These are phyloP conservation scores for Phytophthora pinifolia DNA, from an alignment of 352 stramenopile species.

Conservation along the genomic window DNA sequence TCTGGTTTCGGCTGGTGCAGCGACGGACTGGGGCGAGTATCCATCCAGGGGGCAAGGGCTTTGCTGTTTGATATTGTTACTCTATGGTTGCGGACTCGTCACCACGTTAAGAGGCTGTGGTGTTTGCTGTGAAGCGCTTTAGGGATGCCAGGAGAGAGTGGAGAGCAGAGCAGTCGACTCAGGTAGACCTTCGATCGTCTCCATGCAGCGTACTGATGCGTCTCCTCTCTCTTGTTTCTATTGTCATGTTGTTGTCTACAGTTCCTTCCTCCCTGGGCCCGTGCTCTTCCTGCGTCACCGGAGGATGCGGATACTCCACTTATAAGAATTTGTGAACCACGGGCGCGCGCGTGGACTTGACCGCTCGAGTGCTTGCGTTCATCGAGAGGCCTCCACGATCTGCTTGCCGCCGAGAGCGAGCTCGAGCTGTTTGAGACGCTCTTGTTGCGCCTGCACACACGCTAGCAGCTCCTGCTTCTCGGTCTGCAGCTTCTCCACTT, in stretches of 20 bases:
- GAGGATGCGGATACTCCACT: constrained; percentile 27
- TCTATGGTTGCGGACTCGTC: constrained; percentile 21
- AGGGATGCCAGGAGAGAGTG: constrained; percentile 20
- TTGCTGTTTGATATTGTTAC: constrained; percentile 29
- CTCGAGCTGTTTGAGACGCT: constrained; percentile 54
- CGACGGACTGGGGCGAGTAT: constrained; percentile 10
- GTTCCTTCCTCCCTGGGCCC: constrained; percentile 12
- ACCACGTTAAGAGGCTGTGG: constrained; percentile 17
- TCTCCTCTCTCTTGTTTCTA: constrained; percentile 35
- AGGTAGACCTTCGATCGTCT: constrained; percentile 35
- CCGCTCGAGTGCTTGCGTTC: constrained; percentile 30
- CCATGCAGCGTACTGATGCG: constrained; percentile 25
- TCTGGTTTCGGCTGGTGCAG: constrained; percentile 1
- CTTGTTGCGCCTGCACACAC: constrained; percentile 37
- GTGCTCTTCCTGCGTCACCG: constrained; percentile 28
- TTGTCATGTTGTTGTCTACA: constrained; percentile 31
- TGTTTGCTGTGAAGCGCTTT: constrained; percentile 29
- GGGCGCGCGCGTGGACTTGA: constrained; percentile 10
- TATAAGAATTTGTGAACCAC: constrained; percentile 21
- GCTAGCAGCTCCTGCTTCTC: constrained; percentile 50
- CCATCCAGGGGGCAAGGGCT: constrained; percentile 17
- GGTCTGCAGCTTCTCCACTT: constrained; percentile 44
- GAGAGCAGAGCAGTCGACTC: constrained; percentile 23
- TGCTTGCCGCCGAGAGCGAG: constrained; percentile 45
- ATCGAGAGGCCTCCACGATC: constrained; percentile 41